A percentile compares a stretch with the other conserved stretches of the same genome.
phyloP scores from a whole-genome alignment of 1,284 basidiomycete species.

The Amylostereum areolatum region DNA sequence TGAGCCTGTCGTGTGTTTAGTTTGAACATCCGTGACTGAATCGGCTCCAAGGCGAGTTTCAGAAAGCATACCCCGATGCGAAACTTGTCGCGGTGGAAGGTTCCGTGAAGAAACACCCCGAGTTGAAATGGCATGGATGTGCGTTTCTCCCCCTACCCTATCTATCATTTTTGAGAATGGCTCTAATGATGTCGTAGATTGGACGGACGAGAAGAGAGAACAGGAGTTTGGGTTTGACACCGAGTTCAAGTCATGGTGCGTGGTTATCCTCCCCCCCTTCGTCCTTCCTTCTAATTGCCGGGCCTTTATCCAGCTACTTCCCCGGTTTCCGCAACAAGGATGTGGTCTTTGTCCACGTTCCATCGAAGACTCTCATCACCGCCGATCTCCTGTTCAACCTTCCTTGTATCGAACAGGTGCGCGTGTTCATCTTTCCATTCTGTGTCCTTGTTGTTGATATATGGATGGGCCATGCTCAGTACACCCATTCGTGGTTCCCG shows the following conservation, averaged over 20 bases:
- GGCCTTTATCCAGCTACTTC: constrained; percentile 58
- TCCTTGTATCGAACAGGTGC: constrained; percentile 79
- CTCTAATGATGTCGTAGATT: constrained; percentile 34
- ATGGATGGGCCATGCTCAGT: constrained; percentile 3
- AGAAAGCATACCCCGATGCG: constrained; percentile 72
- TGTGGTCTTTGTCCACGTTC: constrained; percentile 81
- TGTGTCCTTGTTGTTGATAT: constrained; percentile 7
- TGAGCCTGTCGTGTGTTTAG: constrained; percentile 21
- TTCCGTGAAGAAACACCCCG: constrained; percentile 35
- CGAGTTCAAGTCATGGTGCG: constrained; percentile 60
- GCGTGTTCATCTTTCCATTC: constrained; percentile 8
- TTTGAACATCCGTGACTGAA: neutral
- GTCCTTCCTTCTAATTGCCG: neutral
- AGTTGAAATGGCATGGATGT: constrained; percentile 57
- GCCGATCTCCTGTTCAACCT: constrained; percentile 92
- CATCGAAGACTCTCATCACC: constrained; percentile 75
- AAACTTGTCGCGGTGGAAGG: constrained; percentile 66
- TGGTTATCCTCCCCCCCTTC: neutral
- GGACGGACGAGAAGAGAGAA: constrained; percentile 55
- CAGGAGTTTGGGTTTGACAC: constrained; percentile 75
- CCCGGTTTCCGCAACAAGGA: constrained; percentile 83
- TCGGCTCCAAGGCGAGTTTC: constrained; percentile 48
- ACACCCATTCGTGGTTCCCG: constrained; percentile 25
- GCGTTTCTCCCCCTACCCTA: constrained; percentile 13
- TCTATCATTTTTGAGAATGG: neutral